phyloP scores from a whole-genome alignment of 2,329 filamentous ascomycete species.

The Penicillium sp. region DNA sequence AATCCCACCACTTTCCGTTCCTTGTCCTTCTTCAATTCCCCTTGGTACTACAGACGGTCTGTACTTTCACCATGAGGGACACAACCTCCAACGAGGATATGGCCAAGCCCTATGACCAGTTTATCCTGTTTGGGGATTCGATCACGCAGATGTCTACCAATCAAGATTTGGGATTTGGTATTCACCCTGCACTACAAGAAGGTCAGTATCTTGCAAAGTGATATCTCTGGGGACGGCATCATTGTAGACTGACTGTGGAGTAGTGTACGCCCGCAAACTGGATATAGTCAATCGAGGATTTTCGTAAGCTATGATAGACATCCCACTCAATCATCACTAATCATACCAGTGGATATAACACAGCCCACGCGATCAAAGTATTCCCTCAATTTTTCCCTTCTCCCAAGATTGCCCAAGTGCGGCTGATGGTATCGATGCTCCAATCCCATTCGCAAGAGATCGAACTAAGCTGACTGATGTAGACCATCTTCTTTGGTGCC shows the following conservation, averaged over 20 bases:
- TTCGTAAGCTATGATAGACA: constrained; percentile 42
- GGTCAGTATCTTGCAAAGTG: too few relatives aligned
- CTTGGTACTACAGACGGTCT: not conserved
- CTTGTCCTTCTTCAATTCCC: constrained; percentile 1
- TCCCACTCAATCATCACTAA: not conserved
- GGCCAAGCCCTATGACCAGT: constrained; percentile 56
- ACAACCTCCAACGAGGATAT: constrained; percentile 4
- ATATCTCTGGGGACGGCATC: too few relatives aligned
- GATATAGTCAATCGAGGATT: constrained; percentile 88
- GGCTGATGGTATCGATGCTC: constrained; percentile 37
- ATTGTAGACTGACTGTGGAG: too few relatives aligned
- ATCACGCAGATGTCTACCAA: constrained; percentile 66
- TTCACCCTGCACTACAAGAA: constrained; percentile 64
- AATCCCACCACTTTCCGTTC: constrained; percentile 2
- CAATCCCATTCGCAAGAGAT: not conserved
- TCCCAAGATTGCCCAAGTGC: constrained; percentile 48
- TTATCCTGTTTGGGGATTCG: constrained; percentile 85
- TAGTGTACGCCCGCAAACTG: constrained; percentile 68
- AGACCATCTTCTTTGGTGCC: constrained; percentile 79
- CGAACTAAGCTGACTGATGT: constrained; percentile 4
- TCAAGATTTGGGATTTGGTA: constrained; percentile 63
- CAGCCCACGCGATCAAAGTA: constrained; percentile 63
- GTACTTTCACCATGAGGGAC: not conserved
- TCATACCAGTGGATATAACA: constrained; percentile 65
- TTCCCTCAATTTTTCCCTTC: constrained; percentile 66